Evolutionary conservation across 148 eudicot genomes (phyloP).

Genomic region (Silene conica): DNA sequence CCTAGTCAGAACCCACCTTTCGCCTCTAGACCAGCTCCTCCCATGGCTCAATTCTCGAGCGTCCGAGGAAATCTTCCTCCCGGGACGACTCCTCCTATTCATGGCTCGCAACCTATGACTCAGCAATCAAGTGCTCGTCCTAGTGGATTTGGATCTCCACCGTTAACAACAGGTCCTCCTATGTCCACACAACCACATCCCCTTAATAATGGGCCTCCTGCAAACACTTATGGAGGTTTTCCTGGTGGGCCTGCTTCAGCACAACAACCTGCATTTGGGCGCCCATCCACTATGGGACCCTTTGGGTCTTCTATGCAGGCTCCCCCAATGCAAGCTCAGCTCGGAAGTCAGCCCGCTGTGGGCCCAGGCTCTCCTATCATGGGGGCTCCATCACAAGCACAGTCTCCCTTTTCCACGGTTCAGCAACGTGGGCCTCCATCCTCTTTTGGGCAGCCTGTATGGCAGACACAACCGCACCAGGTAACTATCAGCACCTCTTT

Average conservation of each 20-base stretch:
- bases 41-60: slow-evolving; percentile 9
- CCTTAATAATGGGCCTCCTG: slow-evolving; percentile 61
- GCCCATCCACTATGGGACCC: slow-evolving; percentile 32
- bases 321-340: slow-evolving; percentile 37
- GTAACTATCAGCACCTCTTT: slow-evolving; percentile 20
- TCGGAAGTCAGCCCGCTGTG: slow-evolving; percentile 39
- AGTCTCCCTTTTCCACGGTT: slow-evolving; percentile 23
- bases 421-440: slow-evolving; percentile 19
- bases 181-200: slow-evolving; percentile 35
- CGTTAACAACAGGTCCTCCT: slow-evolving; percentile 34
- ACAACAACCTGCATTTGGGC: slow-evolving; percentile 39
- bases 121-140: slow-evolving; percentile 45
- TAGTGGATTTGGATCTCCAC: slow-evolving; percentile 47
- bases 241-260: slow-evolving; percentile 55
- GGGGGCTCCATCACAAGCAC: slow-evolving; percentile 31
- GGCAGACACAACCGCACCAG: slow-evolving; percentile 71
- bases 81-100: slow-evolving; percentile 34
- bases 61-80: slow-evolving; percentile 24
- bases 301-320: slow-evolving; percentile 42
- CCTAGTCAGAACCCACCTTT: slow-evolving; percentile 46
- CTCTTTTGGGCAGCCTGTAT: slow-evolving; percentile 57
- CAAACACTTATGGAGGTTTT: slow-evolving; percentile 38
- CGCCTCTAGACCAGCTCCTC: slow-evolving; percentile 44
- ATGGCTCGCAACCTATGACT: slow-evolving; percentile 30
- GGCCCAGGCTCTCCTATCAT: slow-evolving; percentile 30